phyloP scores from a whole-genome alignment of 805 yeast species.

The Yamadazyma sp. region DNA sequence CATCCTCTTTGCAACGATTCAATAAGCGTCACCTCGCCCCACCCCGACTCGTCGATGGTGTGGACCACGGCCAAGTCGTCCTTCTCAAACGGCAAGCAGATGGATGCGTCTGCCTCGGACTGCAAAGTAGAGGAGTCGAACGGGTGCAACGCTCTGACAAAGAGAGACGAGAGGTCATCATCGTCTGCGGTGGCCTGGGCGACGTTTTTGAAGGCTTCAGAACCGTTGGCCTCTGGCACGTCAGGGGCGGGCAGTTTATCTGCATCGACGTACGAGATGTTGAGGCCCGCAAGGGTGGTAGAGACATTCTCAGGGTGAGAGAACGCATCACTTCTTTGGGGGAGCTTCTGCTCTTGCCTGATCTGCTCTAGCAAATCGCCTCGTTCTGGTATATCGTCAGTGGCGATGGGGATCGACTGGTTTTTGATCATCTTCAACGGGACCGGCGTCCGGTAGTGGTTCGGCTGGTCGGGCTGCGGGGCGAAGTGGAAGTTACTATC shows the following conservation, averaged over 20 bases:
- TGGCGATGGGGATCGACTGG: slow-evolving; percentile 11
- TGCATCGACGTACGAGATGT: slow-evolving; percentile 18
- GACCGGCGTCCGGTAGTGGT: slow-evolving; percentile 12
- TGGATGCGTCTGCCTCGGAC: slow-evolving; percentile 63
- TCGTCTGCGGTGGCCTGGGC: slow-evolving; percentile 24
- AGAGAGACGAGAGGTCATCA: slow-evolving; percentile 51
- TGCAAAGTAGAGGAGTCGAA: slow-evolving; percentile 61
- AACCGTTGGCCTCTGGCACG: neutral
- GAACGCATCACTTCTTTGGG: no score
- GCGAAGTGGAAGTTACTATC: slow-evolving; percentile 9
- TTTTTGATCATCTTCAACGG: slow-evolving; percentile 20
- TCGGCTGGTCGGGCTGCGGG: neutral
- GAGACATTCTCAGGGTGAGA: no score
- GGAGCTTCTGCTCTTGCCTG: slow-evolving; percentile 7
- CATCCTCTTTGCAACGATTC: slow-evolving; percentile 69
- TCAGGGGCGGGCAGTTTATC: neutral
- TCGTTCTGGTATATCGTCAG: slow-evolving; percentile 27
- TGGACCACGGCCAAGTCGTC: slow-evolving; percentile 77
- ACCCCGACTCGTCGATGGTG: slow-evolving; percentile 75
- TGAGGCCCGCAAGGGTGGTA: slow-evolving; percentile 15
- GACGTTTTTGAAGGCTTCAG: slow-evolving; percentile 1
- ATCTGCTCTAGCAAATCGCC: slow-evolving; percentile 24
- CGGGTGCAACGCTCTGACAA: slow-evolving; percentile 57
- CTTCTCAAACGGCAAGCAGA: slow-evolving; percentile 69
- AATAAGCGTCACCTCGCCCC: slow-evolving; percentile 82